Evolutionary conservation across 208 protist genomes (phyloP).

Genomic region (Leishmania tarentolae): DNA sequence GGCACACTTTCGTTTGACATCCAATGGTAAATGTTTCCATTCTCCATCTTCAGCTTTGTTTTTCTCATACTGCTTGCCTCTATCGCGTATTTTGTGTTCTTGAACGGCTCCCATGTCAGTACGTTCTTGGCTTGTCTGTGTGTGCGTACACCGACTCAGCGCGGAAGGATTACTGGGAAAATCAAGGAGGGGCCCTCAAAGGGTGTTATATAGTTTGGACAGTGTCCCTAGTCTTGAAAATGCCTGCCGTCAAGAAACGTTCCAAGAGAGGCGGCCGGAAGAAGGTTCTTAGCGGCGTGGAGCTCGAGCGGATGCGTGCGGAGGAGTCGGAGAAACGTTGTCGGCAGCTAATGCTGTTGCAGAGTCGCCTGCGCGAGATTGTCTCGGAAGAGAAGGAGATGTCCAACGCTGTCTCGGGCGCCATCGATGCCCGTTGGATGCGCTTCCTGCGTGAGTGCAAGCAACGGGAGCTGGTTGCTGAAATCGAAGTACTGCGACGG

Average conservation of each 20-base stretch:
- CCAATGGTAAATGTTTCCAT: not conserved
- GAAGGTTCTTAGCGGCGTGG: slow-evolving; percentile 52
- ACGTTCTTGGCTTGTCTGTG: not conserved
- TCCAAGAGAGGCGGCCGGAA: slow-evolving; percentile 32
- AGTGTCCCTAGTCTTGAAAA: slow-evolving; percentile 7
- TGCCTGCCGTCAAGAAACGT: slow-evolving; percentile 25
- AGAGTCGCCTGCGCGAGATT: slow-evolving; percentile 73
- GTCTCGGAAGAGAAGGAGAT: slow-evolving; percentile 83
- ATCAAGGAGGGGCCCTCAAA: not conserved
- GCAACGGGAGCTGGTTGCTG: slow-evolving; percentile 89
- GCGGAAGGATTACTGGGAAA: not conserved
- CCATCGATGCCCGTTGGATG: slow-evolving; percentile 90
- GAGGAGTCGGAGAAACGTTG: slow-evolving; percentile 77
- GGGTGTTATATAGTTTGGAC: too few species aligned
- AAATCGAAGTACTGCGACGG: slow-evolving; percentile 91
- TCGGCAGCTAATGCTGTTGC: slow-evolving; percentile 72
- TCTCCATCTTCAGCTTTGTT: not conserved
- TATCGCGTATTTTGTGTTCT: not conserved
- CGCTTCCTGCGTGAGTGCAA: slow-evolving; percentile 93
- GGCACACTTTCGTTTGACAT: not conserved
- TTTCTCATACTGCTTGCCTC: not conserved
- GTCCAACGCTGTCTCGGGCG: slow-evolving; percentile 37
- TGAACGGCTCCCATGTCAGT: not conserved
- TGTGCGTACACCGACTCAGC: not conserved
- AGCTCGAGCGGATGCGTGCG: slow-evolving; percentile 59